A percentile compares a stretch with the other conserved stretches of the same genome.
Evolutionary conservation across 1,139 yeast genomes (phyloP).

Genomic region (Geotrichum reessii): DNA sequence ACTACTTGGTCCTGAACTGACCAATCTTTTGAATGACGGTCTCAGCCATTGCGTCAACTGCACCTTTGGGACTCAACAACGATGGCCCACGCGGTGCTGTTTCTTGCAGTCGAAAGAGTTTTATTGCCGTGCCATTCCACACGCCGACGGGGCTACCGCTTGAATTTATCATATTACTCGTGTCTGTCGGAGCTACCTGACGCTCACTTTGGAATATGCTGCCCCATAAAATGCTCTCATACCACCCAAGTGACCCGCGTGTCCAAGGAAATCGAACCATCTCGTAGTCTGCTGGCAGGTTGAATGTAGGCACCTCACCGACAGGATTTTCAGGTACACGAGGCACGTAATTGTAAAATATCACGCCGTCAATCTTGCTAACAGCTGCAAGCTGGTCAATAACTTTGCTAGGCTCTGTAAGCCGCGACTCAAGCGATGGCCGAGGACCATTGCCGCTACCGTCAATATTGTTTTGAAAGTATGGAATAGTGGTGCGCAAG

Average conservation of each 20-base stretch:
- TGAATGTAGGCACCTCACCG: neutral
- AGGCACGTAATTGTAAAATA: constrained; percentile 5
- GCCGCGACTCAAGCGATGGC: constrained; percentile 15
- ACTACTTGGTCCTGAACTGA: constrained; percentile 19
- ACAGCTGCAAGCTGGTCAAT: constrained; percentile 27
- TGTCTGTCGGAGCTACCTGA: constrained; percentile 20
- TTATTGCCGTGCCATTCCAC: constrained; percentile 63
- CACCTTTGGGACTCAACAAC: constrained; percentile 40
- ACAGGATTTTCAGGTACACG: constrained; percentile 1
- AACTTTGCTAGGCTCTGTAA: constrained; percentile 25
- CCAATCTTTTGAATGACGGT: constrained; percentile 35
- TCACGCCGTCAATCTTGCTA: constrained; percentile 22
- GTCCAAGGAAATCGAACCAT: constrained; percentile 58
- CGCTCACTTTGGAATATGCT: constrained; percentile 50
- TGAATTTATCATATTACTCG: constrained; percentile 19
- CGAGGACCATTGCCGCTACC: constrained; percentile 2
- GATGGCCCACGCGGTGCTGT: constrained; percentile 41
- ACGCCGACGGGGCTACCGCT: constrained; percentile 29
- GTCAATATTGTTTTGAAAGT: constrained; percentile 7
- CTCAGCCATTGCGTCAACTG: constrained; percentile 51
- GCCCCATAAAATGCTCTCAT: constrained; percentile 62
- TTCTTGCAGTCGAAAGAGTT: constrained; percentile 53
- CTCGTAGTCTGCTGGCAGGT: constrained; percentile 38
- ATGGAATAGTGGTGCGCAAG: constrained; percentile 13
- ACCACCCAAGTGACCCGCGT: constrained; percentile 67